Conservation (phyloP, 148 eudicot species). For the Chenopodium berlandieri region DNA sequence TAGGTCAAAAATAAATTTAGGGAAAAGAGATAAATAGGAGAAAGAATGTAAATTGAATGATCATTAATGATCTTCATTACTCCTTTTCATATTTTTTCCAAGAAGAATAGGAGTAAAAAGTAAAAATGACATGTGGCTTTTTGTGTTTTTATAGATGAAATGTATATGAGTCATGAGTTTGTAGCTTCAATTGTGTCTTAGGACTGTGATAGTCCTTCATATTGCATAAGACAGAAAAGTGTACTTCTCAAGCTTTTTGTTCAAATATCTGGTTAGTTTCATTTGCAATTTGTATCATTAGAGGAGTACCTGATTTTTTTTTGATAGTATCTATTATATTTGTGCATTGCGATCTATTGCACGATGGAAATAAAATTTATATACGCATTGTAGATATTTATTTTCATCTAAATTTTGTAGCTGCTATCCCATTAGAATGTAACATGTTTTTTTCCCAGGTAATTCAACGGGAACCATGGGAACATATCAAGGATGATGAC, state of each 20-base stretch:
- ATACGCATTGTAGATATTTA: neutral
- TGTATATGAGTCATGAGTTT: neutral
- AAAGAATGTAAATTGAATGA: too few species aligned
- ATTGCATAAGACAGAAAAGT: neutral
- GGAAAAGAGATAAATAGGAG: too few species aligned
- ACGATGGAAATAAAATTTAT: neutral
- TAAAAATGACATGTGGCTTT: too few species aligned
- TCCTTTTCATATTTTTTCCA: too few species aligned
- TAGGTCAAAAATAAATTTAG: too few species aligned
- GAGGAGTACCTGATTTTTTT: neutral
- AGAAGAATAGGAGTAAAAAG: too few species aligned
- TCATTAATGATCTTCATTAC: too few species aligned
- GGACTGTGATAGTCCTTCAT: neutral
- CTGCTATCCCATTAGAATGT: neutral
- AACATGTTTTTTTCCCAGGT: constrained; percentile 37
- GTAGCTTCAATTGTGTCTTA: neutral
- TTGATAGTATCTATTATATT: neutral
- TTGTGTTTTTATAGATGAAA: too few species aligned
- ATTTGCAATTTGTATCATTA: neutral
- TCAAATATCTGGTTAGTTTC: neutral
- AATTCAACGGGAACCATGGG: constrained; percentile 99
- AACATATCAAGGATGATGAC: constrained; percentile 78
- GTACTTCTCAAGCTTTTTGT: neutral
- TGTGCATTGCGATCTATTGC: neutral
- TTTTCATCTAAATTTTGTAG: neutral